Evolutionary conservation across 495 filamentous ascomycete species (phyloP).

Genomic region (Penicillium waksmanii): DNA sequence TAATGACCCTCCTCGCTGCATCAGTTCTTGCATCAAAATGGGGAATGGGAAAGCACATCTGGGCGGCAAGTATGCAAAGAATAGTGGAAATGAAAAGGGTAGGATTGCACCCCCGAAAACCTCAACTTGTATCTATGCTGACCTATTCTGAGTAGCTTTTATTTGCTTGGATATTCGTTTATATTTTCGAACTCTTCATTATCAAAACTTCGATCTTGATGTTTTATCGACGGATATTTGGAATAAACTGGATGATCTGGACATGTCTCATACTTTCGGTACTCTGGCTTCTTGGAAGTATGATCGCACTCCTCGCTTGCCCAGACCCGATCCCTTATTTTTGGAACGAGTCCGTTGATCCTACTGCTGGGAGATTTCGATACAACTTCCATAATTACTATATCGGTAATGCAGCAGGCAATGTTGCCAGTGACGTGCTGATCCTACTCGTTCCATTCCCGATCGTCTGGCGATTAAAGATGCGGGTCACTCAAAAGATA

Average conservation of each 20-base stretch:
- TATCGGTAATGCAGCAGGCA: conserved; percentile 51
- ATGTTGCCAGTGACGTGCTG: conserved; percentile 56
- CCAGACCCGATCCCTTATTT: conserved; percentile 26
- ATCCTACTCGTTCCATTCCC: conserved; percentile 54
- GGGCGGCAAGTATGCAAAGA: conserved; percentile 8
- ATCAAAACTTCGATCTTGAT: conserved; percentile 27
- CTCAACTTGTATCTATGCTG: neutral
- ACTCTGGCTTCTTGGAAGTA: conserved; percentile 20
- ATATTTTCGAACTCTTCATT: conserved; percentile 21
- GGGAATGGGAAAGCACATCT: conserved; percentile 28
- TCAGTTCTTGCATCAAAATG: conserved; percentile 12
- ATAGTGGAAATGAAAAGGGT: conserved; percentile 21
- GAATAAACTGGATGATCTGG: conserved; percentile 19
- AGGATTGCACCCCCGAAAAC: neutral
- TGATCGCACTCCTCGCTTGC: conserved; percentile 18
- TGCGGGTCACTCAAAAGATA: conserved; percentile 47
- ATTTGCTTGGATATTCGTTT: conserved; percentile 23
- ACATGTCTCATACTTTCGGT: conserved; percentile 11
- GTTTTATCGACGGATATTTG: conserved; percentile 35
- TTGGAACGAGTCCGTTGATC: conserved; percentile 15
- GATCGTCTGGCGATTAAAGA: conserved; percentile 45
- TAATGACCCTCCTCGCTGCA: neutral
- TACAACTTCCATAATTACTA: conserved; percentile 28
- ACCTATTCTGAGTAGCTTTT: conserved; percentile 14
- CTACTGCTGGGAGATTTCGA: conserved; percentile 15